Conservation (phyloP, 2,329 filamentous ascomycete species). For the Botrytis sinoallii region DNA sequence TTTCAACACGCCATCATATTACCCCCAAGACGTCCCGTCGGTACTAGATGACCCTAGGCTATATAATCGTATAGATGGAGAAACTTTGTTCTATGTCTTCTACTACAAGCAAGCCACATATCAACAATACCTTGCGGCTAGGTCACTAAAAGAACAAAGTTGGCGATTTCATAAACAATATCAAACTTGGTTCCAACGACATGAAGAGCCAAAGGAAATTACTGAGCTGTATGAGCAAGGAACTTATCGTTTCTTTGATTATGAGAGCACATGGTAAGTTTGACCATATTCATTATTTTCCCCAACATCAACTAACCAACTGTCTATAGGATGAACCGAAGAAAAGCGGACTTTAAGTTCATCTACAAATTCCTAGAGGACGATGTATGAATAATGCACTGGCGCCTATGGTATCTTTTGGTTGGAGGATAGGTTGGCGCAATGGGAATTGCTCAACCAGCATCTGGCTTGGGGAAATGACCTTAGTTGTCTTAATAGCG, state of each 20-base stretch:
- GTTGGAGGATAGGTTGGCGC: conserved; percentile 67
- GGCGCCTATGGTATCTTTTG: conserved; percentile 71
- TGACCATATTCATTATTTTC: conserved; percentile 9
- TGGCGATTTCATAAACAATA: conserved; percentile 99
- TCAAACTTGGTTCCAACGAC: conserved; percentile 98
- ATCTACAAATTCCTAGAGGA: conserved; percentile 97
- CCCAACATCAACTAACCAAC: background rate
- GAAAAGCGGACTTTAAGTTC: conserved; percentile 98
- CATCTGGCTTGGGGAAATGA: conserved; percentile 48
- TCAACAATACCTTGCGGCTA: conserved; percentile 92
- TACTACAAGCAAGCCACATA: conserved; percentile 98
- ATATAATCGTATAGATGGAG: conserved; percentile 86
- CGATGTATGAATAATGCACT: conserved; percentile 61
- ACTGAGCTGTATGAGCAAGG: conserved; percentile 99
- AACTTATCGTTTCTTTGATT: conserved; percentile 98
- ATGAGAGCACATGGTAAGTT: conserved; percentile 90
- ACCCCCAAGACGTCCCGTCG: conserved; percentile 85
- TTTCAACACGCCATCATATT: conserved; percentile 76
- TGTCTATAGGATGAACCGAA: conserved; percentile 83
- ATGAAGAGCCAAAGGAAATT: conserved; percentile 97
- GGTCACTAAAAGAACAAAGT: conserved; percentile 96
- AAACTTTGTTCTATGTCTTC: conserved; percentile 97
- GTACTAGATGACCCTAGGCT: conserved; percentile 89
- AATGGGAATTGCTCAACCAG: conserved; percentile 56
- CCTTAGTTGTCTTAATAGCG: conserved; percentile 34